Base-by-base conservation (phyloP, 345 rosid genomes). In the Eucalyptus pauciflora region DNA sequence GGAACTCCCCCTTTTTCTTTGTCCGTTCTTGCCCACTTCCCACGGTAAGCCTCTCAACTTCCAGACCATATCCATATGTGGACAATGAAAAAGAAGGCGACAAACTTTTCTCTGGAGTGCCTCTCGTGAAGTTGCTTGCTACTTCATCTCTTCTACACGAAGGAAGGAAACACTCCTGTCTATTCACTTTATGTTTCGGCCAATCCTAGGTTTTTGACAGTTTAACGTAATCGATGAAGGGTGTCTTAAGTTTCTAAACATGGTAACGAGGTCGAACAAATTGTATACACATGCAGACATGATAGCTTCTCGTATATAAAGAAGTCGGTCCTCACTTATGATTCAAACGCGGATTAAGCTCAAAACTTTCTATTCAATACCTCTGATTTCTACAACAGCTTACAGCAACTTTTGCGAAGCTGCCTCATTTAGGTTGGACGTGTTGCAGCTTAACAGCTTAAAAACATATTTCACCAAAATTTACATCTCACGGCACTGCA, bases 271-370 rank as follows among this genome's bases (percentile, higher is more conserved):
- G 80, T 31, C 0, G 80, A 31, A 69, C 43, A 17, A 69, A 8
- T 18, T 2, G 18, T 64, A 0, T 64, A 7, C 17, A n/a, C 18
- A 3, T 1, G 37, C 37, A 64, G 7, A 31, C 24, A 5, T 0
- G 7, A 43, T 69, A 69, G 80, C 80, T 69, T 69, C 4, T 3
- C 24, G 3, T 31, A 8, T 16, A 3, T 69, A 33, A 17, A 69
- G 80, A 69, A 69, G 25, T 16, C 25, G 13, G 25, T 69, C 25
- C 43, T 8, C 43, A 17, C 80, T 69, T 69, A 16, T 8, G 80
- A 69, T 69, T 69, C 13, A 33, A 69, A 69, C 7, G 13, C 1
- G 0, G 45, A 33, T 69, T 69, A 17, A 69, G 80, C 80, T 69
- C 43, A 2, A 18, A 37, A 69, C 13, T 33, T 31, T 67, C 33